phyloP scores from a whole-genome alignment of 192 early-diverging fungal species.

The Coemansia sp. region DNA sequence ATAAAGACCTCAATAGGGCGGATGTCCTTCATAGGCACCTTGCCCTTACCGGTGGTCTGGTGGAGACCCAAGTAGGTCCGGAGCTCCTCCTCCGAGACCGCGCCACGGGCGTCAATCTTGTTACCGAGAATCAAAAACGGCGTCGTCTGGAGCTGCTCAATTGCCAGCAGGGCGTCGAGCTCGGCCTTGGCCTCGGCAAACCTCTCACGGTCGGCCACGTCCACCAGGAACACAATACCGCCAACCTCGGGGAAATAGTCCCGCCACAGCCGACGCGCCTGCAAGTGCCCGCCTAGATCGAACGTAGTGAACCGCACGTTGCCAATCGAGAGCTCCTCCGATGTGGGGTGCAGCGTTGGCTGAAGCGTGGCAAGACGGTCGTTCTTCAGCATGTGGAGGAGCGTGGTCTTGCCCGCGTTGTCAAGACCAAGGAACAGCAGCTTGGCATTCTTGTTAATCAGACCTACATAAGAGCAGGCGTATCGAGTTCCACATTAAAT shows the following conservation, averaged over 20 bases:
- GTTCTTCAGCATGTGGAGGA: constrained; percentile 99
- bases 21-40: constrained; percentile 87
- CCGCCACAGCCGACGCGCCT: constrained; percentile 97
- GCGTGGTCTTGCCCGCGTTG: constrained; percentile 97
- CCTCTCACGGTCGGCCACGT: constrained; percentile 80
- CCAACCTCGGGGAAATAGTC: constrained; percentile 99
- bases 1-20: constrained; percentile 98
- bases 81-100: constrained; percentile 91
- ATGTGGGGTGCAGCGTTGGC: constrained; percentile 96
- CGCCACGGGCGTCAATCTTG: constrained; percentile 95
- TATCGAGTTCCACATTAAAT: not conserved
- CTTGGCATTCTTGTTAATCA: constrained; percentile 99
- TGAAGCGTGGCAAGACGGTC: constrained; percentile 91
- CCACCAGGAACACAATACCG: constrained; percentile 98
- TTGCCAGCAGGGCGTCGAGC: constrained; percentile 88
- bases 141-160: constrained; percentile 88
- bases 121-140: constrained; percentile 98
- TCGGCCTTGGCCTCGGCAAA: constrained; percentile 91
- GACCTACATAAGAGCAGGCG: constrained; percentile 57
- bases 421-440: constrained; percentile 98
- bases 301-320: constrained; percentile 97
- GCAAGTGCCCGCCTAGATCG: constrained; percentile 95
- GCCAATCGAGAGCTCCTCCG: constrained; percentile 96
- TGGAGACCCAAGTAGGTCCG: constrained; percentile 83
- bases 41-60: constrained; percentile 99